Base-by-base conservation (phyloP, 2,329 filamentous ascomycete species). In the Falciphora oryzae region DNA sequence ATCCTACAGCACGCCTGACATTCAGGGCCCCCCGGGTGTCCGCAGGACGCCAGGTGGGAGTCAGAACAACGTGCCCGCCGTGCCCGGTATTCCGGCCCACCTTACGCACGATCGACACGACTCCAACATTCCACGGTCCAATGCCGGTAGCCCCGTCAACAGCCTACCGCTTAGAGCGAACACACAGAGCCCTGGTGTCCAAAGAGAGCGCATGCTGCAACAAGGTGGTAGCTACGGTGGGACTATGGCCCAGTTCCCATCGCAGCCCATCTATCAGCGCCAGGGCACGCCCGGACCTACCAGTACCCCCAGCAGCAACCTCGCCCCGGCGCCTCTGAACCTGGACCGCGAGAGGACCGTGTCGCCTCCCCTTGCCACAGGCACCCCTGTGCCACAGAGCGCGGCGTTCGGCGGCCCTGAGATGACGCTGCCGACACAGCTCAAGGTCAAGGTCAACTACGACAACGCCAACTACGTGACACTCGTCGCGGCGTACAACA, bases 381-480 rank as follows among this genome's bases (percentile, higher is more conserved):
- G 76, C 59, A 71, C 77, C 27, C 73, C 73, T 3, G 72, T 73
- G 2, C 73, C 75, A 10, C 61, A 27, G 13, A n/a, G 35, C 56
- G 57, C 57, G 32, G 32, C 57, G 62, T 38, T 13, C 66, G 61
- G 61, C 10, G 44, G 38, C 3, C 18, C 44, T 3, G 57, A 93
- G 29, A 72, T 84, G 70, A 81, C 78, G 29, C 75, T 83, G 62
- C 85, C 83, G 59, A 88, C 91, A 10, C 95, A 98, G 73, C 84
- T 99, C 63, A 98, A 97, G 78, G 93, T 97, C 62, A 96, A 96
- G 75, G 93, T 99, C 65, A 94, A 94, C 73, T 96, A 92, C 73
- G 92, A 95, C 66, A 80, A 77, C 59, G 90, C 90, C 60, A 95
- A 93, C 73, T 96, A 96, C 70, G 90, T 97, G 66, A 97, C 94